Conservation (phyloP, 164 flowering plant genomes). For the Umbellularia californica region DNA sequence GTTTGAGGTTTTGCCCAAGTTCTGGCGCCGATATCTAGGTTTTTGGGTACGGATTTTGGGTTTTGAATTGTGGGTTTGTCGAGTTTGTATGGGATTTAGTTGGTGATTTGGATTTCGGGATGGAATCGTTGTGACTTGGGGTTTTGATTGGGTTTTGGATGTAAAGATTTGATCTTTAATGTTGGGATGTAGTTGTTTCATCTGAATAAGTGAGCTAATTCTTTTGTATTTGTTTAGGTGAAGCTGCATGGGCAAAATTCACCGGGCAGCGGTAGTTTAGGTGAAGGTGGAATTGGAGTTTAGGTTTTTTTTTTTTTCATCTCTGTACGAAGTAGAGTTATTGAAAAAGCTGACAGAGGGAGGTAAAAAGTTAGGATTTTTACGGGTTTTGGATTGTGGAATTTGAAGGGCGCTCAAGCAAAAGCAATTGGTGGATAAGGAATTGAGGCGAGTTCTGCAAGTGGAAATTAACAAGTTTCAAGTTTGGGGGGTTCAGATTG, state of each 20-base stretch:
- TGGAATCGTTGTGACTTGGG: neutral
- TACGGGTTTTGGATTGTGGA: neutral
- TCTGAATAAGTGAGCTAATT: too few species aligned
- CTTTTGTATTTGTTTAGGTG: too few species aligned
- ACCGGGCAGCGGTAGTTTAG: neutral
- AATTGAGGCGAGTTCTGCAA: neutral
- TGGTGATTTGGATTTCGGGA: neutral
- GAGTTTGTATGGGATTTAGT: neutral
- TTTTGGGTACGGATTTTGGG: neutral
- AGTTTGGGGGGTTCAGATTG: neutral
- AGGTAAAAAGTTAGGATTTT: slow-evolving; percentile 1
- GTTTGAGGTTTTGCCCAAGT: neutral
- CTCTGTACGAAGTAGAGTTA: neutral
- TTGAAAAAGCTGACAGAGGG: neutral
- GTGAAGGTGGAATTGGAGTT: neutral
- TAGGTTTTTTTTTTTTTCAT: too few species aligned
- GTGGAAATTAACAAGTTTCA: neutral
- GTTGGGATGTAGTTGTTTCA: neutral
- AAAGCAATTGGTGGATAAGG: neutral
- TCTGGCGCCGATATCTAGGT: neutral
- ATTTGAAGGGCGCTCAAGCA: neutral
- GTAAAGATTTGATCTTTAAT: neutral
- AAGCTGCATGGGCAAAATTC: too few species aligned
- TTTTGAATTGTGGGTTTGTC: neutral
- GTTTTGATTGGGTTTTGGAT: neutral